phyloP scores from a whole-genome alignment of 2,329 filamentous ascomycete species.

The Aaosphaeria arxii region DNA sequence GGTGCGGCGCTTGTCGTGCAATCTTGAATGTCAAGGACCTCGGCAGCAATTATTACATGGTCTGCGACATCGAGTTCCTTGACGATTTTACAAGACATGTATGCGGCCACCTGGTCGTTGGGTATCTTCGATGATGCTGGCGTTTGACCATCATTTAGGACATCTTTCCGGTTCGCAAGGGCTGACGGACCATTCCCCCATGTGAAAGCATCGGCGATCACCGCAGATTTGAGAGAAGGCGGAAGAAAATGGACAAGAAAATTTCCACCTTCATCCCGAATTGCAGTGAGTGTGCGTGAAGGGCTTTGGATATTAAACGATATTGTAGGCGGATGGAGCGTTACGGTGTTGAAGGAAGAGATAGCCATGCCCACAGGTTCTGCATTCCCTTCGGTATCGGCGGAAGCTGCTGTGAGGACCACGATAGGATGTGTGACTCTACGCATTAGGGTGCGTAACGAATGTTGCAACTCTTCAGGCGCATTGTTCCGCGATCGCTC shows the following conservation, averaged over 20 bases:
- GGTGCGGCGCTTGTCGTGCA: background rate
- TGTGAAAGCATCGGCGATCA: conserved; percentile 27
- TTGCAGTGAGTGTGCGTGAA: conserved; percentile 55
- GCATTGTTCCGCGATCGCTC: too few species aligned
- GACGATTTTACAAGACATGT: conserved; percentile 34
- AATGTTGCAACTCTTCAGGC: background rate
- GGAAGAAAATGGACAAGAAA: conserved; percentile 54
- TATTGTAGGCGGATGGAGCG: conserved; percentile 56
- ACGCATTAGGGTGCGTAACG: conserved; percentile 44
- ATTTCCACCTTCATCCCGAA: conserved; percentile 38
- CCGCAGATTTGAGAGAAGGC: conserved; percentile 23
- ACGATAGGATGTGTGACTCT: conserved; percentile 56
- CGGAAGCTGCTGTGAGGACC: conserved; percentile 46
- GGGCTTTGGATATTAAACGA: conserved; percentile 61
- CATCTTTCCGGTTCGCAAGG: conserved; percentile 1
- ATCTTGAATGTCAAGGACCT: conserved; percentile 19
- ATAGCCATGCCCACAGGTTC: conserved; percentile 50
- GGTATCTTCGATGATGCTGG: conserved; percentile 14
- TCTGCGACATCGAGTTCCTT: conserved; percentile 42
- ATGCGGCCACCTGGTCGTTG: conserved; percentile 17
- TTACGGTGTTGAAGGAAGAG: conserved; percentile 61
- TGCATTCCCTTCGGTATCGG: conserved; percentile 9
- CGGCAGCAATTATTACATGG: conserved; percentile 48
- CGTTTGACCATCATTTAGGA: conserved; percentile 5
- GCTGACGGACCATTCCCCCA: conserved; percentile 21